Evolutionary conservation across 1,139 yeast genomes (phyloP).

Genomic region (Kodamaea sp.): DNA sequence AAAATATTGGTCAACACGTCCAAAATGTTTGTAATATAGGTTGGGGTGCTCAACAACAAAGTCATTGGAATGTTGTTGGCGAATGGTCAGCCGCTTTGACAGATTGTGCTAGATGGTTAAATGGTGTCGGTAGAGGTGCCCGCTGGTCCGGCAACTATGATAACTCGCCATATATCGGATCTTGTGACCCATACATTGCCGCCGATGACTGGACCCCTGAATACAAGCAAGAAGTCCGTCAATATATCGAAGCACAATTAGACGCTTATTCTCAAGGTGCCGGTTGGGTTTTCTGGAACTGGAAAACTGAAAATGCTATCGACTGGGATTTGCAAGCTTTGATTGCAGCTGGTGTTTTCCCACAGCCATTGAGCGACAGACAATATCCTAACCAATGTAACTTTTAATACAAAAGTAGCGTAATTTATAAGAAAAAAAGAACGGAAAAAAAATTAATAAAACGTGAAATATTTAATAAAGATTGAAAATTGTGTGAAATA

Average conservation of each 20-base stretch:
- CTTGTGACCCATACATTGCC: slow-evolving; percentile 60
- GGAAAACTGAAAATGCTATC: slow-evolving; percentile 77
- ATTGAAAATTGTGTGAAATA: too few species aligned
- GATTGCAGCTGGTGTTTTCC: slow-evolving; percentile 61
- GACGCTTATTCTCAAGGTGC: slow-evolving; percentile 68
- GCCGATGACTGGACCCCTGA: slow-evolving; percentile 57
- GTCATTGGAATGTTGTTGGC: slow-evolving; percentile 76
- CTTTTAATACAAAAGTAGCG: slow-evolving; percentile 12
- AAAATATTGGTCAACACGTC: slow-evolving; percentile 60
- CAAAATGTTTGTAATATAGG: slow-evolving; percentile 64
- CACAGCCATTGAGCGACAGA: slow-evolving; percentile 69
- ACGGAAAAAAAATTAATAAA: too few species aligned
- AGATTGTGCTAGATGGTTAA: slow-evolving; percentile 88
- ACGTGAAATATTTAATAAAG: too few species aligned
- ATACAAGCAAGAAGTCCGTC: slow-evolving; percentile 57
- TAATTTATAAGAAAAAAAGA: too few species aligned
- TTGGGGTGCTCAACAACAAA: slow-evolving; percentile 43
- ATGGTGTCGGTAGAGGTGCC: slow-evolving; percentile 87
- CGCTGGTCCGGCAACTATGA: slow-evolving; percentile 73
- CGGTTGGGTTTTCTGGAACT: slow-evolving; percentile 94
- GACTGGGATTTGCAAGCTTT: slow-evolving; percentile 84
- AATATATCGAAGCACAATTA: slow-evolving; percentile 82
- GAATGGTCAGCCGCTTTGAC: slow-evolving; percentile 95
- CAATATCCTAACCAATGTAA: slow-evolving; percentile 68
- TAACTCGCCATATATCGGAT: slow-evolving; percentile 51